Evolutionary conservation across 2,329 filamentous ascomycete genomes (phyloP).

Genomic region (Hypomyces rosellus): DNA sequence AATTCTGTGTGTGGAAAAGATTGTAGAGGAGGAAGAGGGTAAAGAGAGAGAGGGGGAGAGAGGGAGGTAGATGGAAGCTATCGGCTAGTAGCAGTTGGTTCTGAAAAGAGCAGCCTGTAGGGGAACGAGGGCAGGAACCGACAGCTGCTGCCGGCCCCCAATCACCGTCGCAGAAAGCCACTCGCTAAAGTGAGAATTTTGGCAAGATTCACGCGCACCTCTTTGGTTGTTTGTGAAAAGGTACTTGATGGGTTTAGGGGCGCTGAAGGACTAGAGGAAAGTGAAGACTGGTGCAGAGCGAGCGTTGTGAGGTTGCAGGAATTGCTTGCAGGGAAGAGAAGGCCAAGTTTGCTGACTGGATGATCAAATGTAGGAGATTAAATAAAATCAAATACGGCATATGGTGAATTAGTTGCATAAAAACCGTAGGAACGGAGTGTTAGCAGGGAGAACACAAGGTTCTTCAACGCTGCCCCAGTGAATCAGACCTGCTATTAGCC

Average conservation of each 20-base stretch:
- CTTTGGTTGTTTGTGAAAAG: neutral
- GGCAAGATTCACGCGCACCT: conserved; percentile 17
- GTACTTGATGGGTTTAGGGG: neutral
- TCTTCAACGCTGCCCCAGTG: neutral
- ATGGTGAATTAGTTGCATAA: neutral
- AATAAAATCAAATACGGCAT: neutral
- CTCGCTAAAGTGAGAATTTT: conserved; percentile 13
- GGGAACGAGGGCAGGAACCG: conserved; percentile 16
- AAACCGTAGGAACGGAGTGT: too few relatives aligned
- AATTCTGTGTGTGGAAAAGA: conserved; percentile 1
- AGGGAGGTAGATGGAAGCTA: neutral
- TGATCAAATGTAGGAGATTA: neutral
- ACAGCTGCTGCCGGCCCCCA: conserved; percentile 20
- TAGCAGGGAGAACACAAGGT: too few relatives aligned
- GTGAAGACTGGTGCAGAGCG: neutral
- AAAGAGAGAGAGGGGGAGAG: conserved; percentile 8
- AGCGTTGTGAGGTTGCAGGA: neutral
- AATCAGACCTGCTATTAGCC: neutral
- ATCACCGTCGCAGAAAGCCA: conserved; percentile 2
- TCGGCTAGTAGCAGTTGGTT: neutral
- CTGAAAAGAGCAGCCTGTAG: conserved; percentile 11
- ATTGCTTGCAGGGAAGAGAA: neutral
- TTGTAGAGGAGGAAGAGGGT: conserved; percentile 15
- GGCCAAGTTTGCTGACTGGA: neutral
- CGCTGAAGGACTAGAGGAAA: neutral